Evolutionary conservation across 2,329 filamentous ascomycete genomes (phyloP).

Genomic region (Taxawa tesnikishii): DNA sequence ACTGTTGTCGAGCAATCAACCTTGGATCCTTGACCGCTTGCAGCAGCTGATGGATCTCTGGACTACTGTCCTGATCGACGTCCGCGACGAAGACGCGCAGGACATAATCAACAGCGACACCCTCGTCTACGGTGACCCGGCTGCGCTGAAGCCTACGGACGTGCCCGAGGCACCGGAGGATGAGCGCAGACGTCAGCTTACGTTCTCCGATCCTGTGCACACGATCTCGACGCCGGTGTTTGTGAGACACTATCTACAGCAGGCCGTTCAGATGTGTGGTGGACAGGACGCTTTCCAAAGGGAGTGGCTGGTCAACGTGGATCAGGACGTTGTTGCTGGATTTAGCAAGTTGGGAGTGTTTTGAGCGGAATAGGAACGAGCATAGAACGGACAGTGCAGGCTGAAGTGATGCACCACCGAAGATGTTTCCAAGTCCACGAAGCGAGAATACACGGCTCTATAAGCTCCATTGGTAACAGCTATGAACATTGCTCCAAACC

Average conservation of each 20-base stretch:
- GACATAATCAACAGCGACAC: constrained; percentile 23
- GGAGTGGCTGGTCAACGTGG: constrained; percentile 62
- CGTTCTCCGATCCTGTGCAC: constrained; percentile 53
- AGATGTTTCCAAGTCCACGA: too few relatives aligned
- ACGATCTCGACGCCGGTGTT: constrained; percentile 52
- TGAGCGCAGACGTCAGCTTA: constrained; percentile 34
- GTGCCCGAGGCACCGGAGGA: constrained; percentile 32
- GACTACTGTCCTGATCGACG: constrained; percentile 56
- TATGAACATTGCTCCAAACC: too few relatives aligned
- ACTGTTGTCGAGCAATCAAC: constrained; percentile 50
- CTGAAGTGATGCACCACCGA: too few relatives aligned
- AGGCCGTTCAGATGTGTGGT: constrained; percentile 47
- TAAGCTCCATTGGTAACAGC: too few relatives aligned
- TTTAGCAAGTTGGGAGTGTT: constrained; percentile 37
- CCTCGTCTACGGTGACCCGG: constrained; percentile 26
- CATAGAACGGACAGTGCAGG: too few relatives aligned
- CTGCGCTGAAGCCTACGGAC: constrained; percentile 2
- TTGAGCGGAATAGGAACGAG: constrained; percentile 9
- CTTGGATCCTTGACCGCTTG: constrained; percentile 32
- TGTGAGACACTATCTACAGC: constrained; percentile 48
- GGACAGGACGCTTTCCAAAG: constrained; percentile 55
- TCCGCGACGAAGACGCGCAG: constrained; percentile 49
- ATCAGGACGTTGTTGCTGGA: constrained; percentile 55
- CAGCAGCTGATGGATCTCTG: constrained; percentile 68
- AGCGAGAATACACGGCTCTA: too few relatives aligned